Evolutionary conservation across 179 eudicot genomes (phyloP), one percentile per base, ranked within the genome.

Genomic region (Nepenthes alata): DNA sequence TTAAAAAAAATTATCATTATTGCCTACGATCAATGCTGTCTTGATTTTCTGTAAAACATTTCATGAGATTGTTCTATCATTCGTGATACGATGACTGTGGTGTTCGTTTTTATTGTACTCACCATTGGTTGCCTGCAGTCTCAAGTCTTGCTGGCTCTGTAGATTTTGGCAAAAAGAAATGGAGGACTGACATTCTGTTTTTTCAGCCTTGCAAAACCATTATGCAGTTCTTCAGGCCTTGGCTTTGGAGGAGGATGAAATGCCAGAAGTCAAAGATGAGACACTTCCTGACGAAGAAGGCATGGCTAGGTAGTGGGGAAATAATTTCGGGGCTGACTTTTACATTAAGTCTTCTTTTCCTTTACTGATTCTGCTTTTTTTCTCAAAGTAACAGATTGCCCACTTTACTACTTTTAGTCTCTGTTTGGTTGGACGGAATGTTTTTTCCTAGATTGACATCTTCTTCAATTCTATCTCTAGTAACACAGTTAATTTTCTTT

Each of bases 281-380:
- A 94, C 99, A 62, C 81, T 83, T 77, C 99, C 99, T 34, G 97
- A 94, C 69, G 94, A 85, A 75, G 87, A 85, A 74, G 99, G 97
- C 75, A 69, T 94, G 96, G 70, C 87, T 61, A 90, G 94, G 99
- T 93, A 73, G 5, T 41, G 45, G 45, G 8, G 6, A 4, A 41
- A 48, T 11, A 13, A 49, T 11, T 41, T 41, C 8, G 8, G 45
- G 45, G 6, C 45, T 4, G 5, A 4, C 45, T 41, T 7, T 41
- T 41, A 41, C 45, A 41, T 41, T 41, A 41, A 7, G 45, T 41
- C 45, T 41, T 41, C 6, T 41, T 7, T 4, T 7, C 45, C 45
- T 41, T 41, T 4, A 11, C 6, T 49, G 48, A 36, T 6, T 0
- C 5, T 11, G 41, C 11, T 51, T 51, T 38, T 10, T 59, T n/a